These are phyloP conservation scores for Pyrenophora teres DNA, from an alignment of 2,329 filamentous ascomycete species.

Conservation along the genomic window DNA sequence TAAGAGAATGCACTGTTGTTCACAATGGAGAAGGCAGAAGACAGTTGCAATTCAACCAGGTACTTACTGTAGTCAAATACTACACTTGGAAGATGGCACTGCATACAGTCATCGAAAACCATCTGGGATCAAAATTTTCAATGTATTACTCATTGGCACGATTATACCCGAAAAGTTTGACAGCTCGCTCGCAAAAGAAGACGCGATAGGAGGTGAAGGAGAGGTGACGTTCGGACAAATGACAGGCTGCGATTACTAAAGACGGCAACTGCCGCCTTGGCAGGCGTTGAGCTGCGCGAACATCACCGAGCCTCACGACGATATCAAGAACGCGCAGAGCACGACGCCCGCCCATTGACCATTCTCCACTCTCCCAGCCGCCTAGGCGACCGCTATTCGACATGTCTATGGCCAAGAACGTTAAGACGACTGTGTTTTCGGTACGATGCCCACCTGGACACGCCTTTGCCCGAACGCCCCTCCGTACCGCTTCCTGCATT, in stretches of 20 bases:
- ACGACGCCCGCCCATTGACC: slow-evolving; percentile 30
- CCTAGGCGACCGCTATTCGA: slow-evolving; percentile 20
- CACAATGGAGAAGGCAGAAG: no score
- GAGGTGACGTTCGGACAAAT: slow-evolving; percentile 13
- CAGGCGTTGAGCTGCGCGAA: slow-evolving; percentile 29
- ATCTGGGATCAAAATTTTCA: no score
- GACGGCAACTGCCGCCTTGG: slow-evolving; percentile 31
- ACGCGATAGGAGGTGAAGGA: no score
- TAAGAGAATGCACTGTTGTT: no score
- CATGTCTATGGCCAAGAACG: slow-evolving; percentile 40
- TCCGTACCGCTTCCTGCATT: slow-evolving; percentile 1
- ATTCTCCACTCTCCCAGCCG: slow-evolving; percentile 23
- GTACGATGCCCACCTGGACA: slow-evolving; percentile 25
- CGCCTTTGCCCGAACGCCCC: slow-evolving; percentile 12
- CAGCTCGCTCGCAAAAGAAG: no score
- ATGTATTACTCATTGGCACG: no score
- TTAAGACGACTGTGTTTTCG: slow-evolving; percentile 34
- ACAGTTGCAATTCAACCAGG: no score
- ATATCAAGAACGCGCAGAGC: slow-evolving; percentile 22
- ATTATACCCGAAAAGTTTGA: no score
- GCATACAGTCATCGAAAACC: neutral
- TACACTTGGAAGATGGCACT: no score
- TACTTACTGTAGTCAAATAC: no score
- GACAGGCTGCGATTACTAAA: slow-evolving; percentile 19
- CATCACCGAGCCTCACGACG: slow-evolving; percentile 33